These are phyloP conservation scores for Yamadazyma spencermartinsiae DNA, from an alignment of 1,139 yeast species.

Conservation along the genomic window DNA sequence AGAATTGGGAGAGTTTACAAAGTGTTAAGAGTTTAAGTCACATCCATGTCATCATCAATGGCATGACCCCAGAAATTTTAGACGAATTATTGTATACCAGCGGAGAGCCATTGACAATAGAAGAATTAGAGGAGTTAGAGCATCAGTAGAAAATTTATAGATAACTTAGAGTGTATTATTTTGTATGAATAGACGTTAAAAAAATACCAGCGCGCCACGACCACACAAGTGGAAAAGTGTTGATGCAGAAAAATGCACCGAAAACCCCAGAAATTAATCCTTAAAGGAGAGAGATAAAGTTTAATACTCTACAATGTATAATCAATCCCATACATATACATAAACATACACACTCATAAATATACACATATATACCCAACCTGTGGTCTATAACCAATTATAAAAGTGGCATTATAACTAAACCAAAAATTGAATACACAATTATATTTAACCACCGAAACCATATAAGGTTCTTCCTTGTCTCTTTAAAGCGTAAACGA, in stretches of 20 bases:
- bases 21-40: conserved; percentile 61
- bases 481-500: conserved; percentile 99
- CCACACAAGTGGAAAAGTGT: conserved; percentile 1
- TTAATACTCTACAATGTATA: conserved; percentile 2
- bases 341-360: conserved; percentile 1
- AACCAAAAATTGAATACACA: conserved; percentile 4
- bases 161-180: background rate
- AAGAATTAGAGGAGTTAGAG: conserved; percentile 14
- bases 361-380: conserved; percentile 4
- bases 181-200: background rate
- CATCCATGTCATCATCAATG: conserved; percentile 53
- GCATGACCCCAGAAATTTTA: conserved; percentile 25
- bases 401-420: background rate
- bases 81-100: conserved; percentile 20
- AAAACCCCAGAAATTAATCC: background rate
- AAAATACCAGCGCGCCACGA: background rate
- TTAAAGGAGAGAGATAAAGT: background rate
- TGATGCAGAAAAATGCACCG: background rate
- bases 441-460: conserved; percentile 86
- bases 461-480: conserved; percentile 99
- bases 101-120: conserved; percentile 22
- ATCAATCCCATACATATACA: conserved; percentile 4
- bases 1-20: conserved; percentile 62
- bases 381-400: background rate
- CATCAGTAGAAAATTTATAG: background rate